A percentile compares a stretch with the other conserved stretches of the same genome.
Evolutionary conservation across 192 early-diverging fungal species (phyloP).

Genomic region (Podila epicladia): DNA sequence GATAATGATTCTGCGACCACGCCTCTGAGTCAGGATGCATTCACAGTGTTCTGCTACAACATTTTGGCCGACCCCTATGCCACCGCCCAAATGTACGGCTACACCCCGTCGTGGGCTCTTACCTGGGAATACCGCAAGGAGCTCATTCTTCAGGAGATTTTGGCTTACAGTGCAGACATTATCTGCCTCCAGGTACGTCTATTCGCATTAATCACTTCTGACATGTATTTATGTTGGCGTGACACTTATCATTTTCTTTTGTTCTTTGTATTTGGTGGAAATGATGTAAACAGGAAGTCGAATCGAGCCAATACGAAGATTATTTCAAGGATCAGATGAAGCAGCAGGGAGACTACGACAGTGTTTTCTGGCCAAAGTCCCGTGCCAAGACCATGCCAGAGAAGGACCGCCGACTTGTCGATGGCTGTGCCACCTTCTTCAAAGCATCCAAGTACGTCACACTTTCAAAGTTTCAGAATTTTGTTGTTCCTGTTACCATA

Average conservation of each 20-base stretch:
- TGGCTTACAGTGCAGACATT: conserved; percentile 89
- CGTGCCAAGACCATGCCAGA: conserved; percentile 94
- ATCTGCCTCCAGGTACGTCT: conserved; percentile 85
- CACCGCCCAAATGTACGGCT: conserved; percentile 87
- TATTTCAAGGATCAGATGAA: conserved; percentile 81
- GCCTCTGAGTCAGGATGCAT: conserved; percentile 71
- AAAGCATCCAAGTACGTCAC: conserved; percentile 77
- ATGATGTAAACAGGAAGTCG: conserved; percentile 78
- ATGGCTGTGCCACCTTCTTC: conserved; percentile 97
- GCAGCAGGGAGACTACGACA: conserved; percentile 84
- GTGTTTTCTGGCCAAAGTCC: conserved; percentile 95
- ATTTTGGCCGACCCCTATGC: conserved; percentile 91
- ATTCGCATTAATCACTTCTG: not conserved
- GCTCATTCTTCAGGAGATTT: conserved; percentile 84
- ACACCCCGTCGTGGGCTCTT: conserved; percentile 95
- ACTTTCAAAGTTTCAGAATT: too few species aligned
- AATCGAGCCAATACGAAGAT: conserved; percentile 86
- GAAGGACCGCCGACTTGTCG: conserved; percentile 85
- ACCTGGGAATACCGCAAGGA: conserved; percentile 95
- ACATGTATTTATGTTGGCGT: not conserved
- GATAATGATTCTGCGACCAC: conserved; percentile 68
- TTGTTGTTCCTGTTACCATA: not conserved
- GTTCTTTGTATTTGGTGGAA: not conserved
- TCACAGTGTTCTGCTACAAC: conserved; percentile 95
- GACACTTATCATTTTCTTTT: not conserved